Base-by-base conservation (phyloP, 495 filamentous ascomycete genomes). In the Stereocaulon alpinum region DNA sequence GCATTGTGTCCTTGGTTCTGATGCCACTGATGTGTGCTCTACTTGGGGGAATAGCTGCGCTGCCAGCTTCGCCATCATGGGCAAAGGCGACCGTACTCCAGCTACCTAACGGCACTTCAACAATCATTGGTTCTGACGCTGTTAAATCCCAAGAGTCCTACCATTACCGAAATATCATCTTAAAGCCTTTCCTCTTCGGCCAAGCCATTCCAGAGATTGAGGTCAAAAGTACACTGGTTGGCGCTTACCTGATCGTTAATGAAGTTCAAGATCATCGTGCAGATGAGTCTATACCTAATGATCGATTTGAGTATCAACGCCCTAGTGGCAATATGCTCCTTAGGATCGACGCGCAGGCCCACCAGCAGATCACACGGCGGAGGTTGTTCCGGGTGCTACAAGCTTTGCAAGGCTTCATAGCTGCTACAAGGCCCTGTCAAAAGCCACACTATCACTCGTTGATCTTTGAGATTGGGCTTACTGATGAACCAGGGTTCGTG, bases 271-370 rank as follows among this genome's bases (percentile, higher is more conserved):
- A 37, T 1, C 14, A 15, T 30, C 3, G 29, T 30, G 20, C 45
- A 18, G 24, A 34, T 14, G 6, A 59, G 27, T 7, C 15, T 9
- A 51, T 59, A 43, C n/a, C 37, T 22, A 15, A 43, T 7, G 27
- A 58, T 14, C 56, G 45, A 50, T 58, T 58, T 40, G 45, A 50
- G 20, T 58, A 50, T 30, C 56, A 20, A 20, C 17, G 30, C 29
- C 45, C 45, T 1, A 6, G 30, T 11, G 44, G 56, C 45, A 41
- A 50, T 1, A 47, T 58, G 30, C 45, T 50, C 20, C 34, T 58
- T 27, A 29, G 24, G 29, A 58, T 58, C 20, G 40, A 4, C 1
- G 27, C 44, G 0, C 2, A 2, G 6, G 1, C 15, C 17, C 14
- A 15, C 2, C 10, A 30, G 30, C 30, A 42, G 2, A 58, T 58